A percentile compares a stretch with the other conserved stretches of the same genome.
Conservation (phyloP, 208 protist species). For the Borovskyia barvae region DNA sequence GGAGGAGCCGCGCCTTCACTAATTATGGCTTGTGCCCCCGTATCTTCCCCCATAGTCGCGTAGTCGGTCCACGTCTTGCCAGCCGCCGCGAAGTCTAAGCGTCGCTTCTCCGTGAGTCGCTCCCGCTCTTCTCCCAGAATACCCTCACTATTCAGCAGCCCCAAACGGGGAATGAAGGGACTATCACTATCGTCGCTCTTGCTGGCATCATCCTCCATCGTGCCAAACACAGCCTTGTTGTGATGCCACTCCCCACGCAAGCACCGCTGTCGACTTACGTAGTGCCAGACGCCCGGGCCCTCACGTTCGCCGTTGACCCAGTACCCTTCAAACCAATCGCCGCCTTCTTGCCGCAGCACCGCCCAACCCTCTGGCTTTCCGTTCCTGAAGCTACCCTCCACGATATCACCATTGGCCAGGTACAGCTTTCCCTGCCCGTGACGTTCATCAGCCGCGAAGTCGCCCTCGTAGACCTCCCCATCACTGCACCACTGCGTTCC, state of each 20-base stretch:
- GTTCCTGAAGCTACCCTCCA: constrained; percentile 78
- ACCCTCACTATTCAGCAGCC: constrained; percentile 55
- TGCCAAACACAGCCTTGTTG: constrained; percentile 72
- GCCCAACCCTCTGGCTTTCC: constrained; percentile 74
- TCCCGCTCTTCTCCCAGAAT: constrained; percentile 64
- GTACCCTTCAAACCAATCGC: constrained; percentile 89
- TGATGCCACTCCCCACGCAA: constrained; percentile 86
- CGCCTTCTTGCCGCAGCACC: constrained; percentile 51
- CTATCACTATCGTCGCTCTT: constrained; percentile 54
- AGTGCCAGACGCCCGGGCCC: constrained; percentile 86
- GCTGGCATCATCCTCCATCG: constrained; percentile 68
- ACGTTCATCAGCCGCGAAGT: constrained; percentile 66
- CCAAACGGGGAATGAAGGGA: constrained; percentile 80
- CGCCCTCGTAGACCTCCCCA: constrained; percentile 89
- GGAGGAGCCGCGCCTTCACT: not conserved
- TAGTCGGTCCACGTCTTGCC: constrained; percentile 59
- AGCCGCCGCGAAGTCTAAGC: constrained; percentile 41
- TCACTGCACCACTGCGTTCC: constrained; percentile 80
- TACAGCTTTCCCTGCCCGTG: constrained; percentile 79
- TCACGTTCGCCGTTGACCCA: constrained; percentile 80
- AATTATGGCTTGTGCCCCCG: constrained; percentile 10
- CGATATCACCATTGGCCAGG: constrained; percentile 73
- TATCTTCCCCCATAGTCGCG: constrained; percentile 14
- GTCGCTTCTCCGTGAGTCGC: constrained; percentile 62
- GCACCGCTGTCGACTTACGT: constrained; percentile 63